These are phyloP conservation scores for Pugionium dolabratum DNA, from an alignment of 345 rosid species.

Conservation along the genomic window DNA sequence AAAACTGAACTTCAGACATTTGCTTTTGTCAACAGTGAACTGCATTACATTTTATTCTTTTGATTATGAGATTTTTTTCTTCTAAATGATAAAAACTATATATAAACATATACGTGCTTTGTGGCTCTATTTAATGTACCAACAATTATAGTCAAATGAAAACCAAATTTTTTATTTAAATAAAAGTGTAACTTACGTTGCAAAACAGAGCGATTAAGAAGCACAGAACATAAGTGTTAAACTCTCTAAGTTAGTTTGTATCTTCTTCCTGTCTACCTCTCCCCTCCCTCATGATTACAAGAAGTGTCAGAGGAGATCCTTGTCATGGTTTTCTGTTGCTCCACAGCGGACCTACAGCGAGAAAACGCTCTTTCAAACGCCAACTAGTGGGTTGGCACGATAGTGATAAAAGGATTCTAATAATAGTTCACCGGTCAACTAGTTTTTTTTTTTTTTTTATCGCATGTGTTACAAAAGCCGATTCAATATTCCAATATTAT, in stretches of 20 bases:
- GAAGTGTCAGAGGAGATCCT: conserved; percentile 6
- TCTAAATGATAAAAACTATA: background rate
- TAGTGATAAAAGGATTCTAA: no score
- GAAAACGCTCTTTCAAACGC: no score
- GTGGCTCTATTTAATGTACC: conserved; percentile 1
- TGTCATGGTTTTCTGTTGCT: conserved; percentile 29
- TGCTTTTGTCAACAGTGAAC: conserved; percentile 1
- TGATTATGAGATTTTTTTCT: background rate
- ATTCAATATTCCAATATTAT: no score
- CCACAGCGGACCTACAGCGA: conserved; percentile 17
- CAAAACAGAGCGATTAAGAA: conserved; percentile 21
- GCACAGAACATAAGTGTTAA: conserved; percentile 4
- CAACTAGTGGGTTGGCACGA: no score
- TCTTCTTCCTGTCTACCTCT: conserved; percentile 17
- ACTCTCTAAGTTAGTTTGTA: conserved; percentile 27
- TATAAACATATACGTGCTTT: background rate
- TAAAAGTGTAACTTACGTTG: conserved; percentile 7
- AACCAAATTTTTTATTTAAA: conserved; percentile 15
- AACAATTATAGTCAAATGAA: conserved; percentile 24
- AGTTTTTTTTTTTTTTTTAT: no score
- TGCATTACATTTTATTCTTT: conserved; percentile 1
- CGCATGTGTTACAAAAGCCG: no score
- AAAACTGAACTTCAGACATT: conserved; percentile 21
- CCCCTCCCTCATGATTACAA: conserved; percentile 39
- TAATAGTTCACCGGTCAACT: no score